A percentile compares a stretch with the other conserved stretches of the same genome.
phyloP scores from a whole-genome alignment of 2,329 filamentous ascomycete genomes.

The Xylariaceae sp. region DNA sequence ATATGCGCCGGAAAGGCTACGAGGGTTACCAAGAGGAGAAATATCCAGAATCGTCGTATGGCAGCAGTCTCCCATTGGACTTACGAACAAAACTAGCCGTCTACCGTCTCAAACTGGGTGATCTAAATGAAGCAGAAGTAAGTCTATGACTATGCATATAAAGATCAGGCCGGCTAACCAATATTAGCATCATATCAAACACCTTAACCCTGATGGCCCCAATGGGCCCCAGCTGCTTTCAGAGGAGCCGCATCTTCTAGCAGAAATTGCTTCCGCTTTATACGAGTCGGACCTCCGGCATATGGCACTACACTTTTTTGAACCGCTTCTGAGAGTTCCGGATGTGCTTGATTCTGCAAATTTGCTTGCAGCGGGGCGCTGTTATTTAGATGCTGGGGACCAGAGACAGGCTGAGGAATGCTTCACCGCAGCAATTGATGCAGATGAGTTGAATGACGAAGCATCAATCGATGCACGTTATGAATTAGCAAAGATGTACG shows the following conservation, averaged over 20 bases:
- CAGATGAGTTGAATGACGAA: conserved; percentile 66
- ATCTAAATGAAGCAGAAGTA: conserved; percentile 76
- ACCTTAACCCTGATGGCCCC: conserved; percentile 69
- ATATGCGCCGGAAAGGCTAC: conserved; percentile 69
- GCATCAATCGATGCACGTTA: conserved; percentile 72
- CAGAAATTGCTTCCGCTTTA: conserved; percentile 64
- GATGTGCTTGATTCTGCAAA: conserved; percentile 58
- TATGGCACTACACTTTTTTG: conserved; percentile 61
- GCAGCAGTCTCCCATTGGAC: conserved; percentile 76
- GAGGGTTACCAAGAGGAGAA: conserved; percentile 63
- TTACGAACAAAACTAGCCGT: conserved; percentile 83
- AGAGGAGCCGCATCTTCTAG: conserved; percentile 80
- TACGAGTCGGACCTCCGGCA: conserved; percentile 44
- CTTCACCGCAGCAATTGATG: conserved; percentile 75
- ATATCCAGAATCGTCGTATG: conserved; percentile 67
- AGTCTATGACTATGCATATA: conserved; percentile 39
- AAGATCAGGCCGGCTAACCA: conserved; percentile 30
- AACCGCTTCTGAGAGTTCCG: conserved; percentile 56
- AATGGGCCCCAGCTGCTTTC: conserved; percentile 56
- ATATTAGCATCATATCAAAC: conserved; percentile 66
- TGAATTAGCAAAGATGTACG: conserved; percentile 83
- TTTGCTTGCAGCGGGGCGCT: conserved; percentile 66
- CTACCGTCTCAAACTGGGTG: conserved; percentile 75
- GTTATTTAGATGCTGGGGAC: conserved; percentile 69
- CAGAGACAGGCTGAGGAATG: conserved; percentile 75